These are phyloP conservation scores for Millerozyma miso DNA, from an alignment of 805 yeast species.

Conservation along the genomic window DNA sequence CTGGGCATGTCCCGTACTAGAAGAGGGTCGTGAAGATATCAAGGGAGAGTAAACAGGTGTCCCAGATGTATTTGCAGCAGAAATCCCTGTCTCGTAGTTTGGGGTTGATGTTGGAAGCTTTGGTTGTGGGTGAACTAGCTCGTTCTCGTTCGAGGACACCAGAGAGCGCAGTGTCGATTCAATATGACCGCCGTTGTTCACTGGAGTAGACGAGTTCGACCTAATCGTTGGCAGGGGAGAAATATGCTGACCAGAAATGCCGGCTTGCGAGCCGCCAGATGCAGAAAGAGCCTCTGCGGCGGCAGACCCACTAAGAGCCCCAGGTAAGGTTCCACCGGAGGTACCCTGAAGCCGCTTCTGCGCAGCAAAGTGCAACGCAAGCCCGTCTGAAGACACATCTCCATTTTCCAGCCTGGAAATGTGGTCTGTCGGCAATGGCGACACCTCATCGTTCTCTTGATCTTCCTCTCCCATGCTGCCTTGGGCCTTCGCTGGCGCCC, in stretches of 20 bases:
- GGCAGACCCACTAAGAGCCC: not conserved
- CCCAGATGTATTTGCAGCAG: constrained; percentile 1
- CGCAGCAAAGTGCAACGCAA: not conserved
- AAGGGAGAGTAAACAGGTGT: constrained; percentile 5
- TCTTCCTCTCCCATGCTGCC: constrained; percentile 4
- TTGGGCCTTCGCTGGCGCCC: not conserved
- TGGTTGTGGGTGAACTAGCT: constrained; percentile 7
- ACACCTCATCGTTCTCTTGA: constrained; percentile 10
- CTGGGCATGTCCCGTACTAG: constrained; percentile 9
- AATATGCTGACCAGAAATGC: not conserved
- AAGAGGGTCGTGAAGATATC: constrained; percentile 13
- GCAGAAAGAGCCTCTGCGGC: not conserved
- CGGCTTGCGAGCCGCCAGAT: not conserved
- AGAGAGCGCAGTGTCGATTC: constrained; percentile 7
- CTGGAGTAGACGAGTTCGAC: constrained; percentile 3
- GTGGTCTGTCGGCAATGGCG: constrained; percentile 9
- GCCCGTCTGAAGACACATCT: not conserved
- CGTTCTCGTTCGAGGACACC: constrained; percentile 5
- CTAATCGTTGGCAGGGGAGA: constrained; percentile 4
- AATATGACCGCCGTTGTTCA: constrained; percentile 1
- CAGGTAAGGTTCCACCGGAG: not conserved
- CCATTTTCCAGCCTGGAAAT: not conserved
- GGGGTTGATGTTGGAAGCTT: not conserved
- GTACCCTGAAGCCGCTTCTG: not conserved
- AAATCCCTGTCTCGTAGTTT: not conserved